Evolutionary conservation across 768 basidiomycete genomes (phyloP), one percentile per base, ranked within the genome.

Genomic region (Ephemerocybe angulata): DNA sequence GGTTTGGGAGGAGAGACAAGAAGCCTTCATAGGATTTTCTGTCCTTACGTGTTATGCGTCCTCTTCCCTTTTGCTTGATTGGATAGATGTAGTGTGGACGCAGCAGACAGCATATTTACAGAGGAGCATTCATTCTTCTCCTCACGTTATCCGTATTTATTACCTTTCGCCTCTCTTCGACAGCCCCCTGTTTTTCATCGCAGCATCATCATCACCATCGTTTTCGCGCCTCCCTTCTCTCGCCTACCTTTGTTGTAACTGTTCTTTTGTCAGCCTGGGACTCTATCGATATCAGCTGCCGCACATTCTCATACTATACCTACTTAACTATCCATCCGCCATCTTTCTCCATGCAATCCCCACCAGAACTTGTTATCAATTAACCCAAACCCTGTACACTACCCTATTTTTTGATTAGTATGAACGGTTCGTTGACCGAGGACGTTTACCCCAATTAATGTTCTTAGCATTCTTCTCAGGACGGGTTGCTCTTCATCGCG

Each of bases 1-100:
- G 76, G 64, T 80, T 76, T 72, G 78, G 76, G 67, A 79, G 70
- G 69, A 76, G 72, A 61, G 81, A 85, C 52, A 83, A 78, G 65
- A 80, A 84, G 17, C 31, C 19, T 11, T 17, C 48, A 51, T 51
- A 43, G 31, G 21, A 47, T 22, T n/a, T 6, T 54, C n/a, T 22
- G 5, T 53, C n/a, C 41, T 37, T 12, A 19, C 35, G 11, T 19
- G 2, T 6, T 21, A 25, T 27, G 22, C 24, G 3, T 3, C 25
- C 15, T 27, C 4, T 17, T 27, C 15, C 27, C 24, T 38, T 35
- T 22, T 30, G 24, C 24, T 50, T n/a, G 13, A 15, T 30, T 35
- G 8, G 29, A 50, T 33, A 50, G 48, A 50, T 17, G 48, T 30
- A 35, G n/a, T 41, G 38, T 19, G 38, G 38, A 41, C n/a, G 38